Evolutionary conservation across 2,329 filamentous ascomycete genomes (phyloP), one percentile per base, ranked within the genome.

Genomic region (Blastomyces parvus): DNA sequence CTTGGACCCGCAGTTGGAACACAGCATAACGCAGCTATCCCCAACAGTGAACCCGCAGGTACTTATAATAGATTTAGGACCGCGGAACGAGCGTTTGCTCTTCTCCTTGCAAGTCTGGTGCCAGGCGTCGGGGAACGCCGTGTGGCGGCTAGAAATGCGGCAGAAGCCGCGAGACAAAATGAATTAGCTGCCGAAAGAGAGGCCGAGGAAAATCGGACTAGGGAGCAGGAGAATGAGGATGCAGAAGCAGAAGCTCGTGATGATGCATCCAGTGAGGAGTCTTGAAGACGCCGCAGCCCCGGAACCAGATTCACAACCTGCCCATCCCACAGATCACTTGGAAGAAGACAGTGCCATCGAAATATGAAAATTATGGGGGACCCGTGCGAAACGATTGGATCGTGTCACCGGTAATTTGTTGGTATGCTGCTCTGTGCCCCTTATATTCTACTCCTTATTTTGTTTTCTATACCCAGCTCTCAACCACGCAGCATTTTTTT

Each of bases 121-220:
- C 85, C 85, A 0, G 85, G 85, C 0, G 78, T 87, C 33, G 84
- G 85, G 0, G 85, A 87, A 70, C 76, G 83, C 8, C 83, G 85
- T 70, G 82, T 87, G 17, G 76, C 80, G 66, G 84, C 82, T 33
- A 77, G 82, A 64, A 80, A 83, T 67, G 80, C 81, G 61, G 77
- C 81, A 19, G 78, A 81, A 66, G 76, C 76, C 22, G 72, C 70
- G 11, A 57, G 64, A 14, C 59, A 50, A 25, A 61, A 59, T 48
- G 62, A 65, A 44, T 55, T 62, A 30, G 59, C 52, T 27, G 56
- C 52, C 30, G 56, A 30, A 40, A 50, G 61, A 42, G 62, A 62
- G 52, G 61, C 63, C n/a, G 57, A 59, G 22, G 62, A 63, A 55
- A 44, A 63, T 14, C 62, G 53, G n/a, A 30, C 55, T 40, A 53